phyloP scores from a whole-genome alignment of 495 filamentous ascomycete genomes.

The Aspergillus carlsbadensis region DNA sequence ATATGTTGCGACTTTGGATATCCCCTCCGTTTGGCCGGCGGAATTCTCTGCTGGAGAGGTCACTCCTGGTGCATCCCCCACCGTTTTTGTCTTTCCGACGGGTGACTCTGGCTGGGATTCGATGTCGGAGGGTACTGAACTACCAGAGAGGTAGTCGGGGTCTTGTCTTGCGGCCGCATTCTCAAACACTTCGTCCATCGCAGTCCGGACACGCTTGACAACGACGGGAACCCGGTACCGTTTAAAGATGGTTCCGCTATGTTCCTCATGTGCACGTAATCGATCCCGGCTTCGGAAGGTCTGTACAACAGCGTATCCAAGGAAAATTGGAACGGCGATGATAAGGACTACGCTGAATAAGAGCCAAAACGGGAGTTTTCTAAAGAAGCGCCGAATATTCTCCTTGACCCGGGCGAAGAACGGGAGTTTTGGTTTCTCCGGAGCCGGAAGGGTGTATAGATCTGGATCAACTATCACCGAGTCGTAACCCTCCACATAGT shows the following conservation, averaged over 20 bases:
- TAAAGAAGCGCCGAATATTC: conserved; percentile 30
- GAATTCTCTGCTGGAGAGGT: not conserved
- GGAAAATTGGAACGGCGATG: conserved; percentile 64
- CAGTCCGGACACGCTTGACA: conserved; percentile 66
- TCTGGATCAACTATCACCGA: conserved; percentile 71
- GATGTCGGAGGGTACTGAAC: not conserved
- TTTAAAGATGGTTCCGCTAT: conserved; percentile 60
- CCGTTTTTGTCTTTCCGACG: not conserved
- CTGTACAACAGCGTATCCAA: conserved; percentile 75
- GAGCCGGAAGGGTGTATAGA: conserved; percentile 53
- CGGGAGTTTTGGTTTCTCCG: conserved; percentile 33
- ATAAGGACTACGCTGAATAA: conserved; percentile 66
- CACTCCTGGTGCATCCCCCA: not conserved
- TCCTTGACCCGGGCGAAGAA: conserved; percentile 27
- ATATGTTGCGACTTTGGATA: not conserved
- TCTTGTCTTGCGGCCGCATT: conserved; percentile 61
- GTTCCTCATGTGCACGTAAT: conserved; percentile 72
- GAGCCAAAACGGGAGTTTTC: conserved; percentile 55
- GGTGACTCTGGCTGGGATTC: not conserved
- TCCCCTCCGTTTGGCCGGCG: not conserved
- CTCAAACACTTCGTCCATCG: conserved; percentile 73
- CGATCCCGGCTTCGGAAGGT: conserved; percentile 67
- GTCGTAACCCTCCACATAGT: conserved; percentile 72
- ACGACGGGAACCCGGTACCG: conserved; percentile 76
- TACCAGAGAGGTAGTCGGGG: conserved; percentile 57